phyloP scores from a whole-genome alignment of 192 early-diverging fungal genomes.

The Coemansia sp. region DNA sequence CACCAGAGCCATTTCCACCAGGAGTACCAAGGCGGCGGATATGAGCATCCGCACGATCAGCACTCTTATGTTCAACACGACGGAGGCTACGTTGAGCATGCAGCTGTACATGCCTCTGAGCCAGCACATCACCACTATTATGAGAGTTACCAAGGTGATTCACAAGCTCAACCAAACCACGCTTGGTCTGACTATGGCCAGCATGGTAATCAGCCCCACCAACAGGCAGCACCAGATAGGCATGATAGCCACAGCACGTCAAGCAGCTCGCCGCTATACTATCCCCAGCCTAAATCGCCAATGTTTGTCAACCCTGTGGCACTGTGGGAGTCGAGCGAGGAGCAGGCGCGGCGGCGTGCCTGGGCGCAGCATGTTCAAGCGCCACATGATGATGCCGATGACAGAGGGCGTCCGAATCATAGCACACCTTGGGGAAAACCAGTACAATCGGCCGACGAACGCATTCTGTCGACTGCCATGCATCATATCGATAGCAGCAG shows the following conservation, averaged over 20 bases:
- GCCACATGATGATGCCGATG: not conserved
- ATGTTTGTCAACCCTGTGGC: conserved; percentile 53
- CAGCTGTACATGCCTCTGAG: not conserved
- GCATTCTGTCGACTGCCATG: conserved; percentile 22
- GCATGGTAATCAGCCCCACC: not conserved
- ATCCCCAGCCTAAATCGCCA: conserved; percentile 49
- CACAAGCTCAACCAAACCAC: too few relatives aligned
- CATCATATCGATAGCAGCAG: conserved; percentile 48
- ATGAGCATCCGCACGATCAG: not conserved
- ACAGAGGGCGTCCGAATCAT: not conserved
- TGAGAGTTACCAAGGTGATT: not conserved
- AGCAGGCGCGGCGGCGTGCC: conserved; percentile 43
- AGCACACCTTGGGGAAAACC: not conserved
- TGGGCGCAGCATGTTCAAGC: conserved; percentile 40
- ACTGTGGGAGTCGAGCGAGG: conserved; percentile 50
- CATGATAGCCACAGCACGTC: conserved; percentile 19
- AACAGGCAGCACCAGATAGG: conserved; percentile 3
- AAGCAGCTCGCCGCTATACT: conserved; percentile 37
- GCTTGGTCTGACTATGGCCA: not conserved
- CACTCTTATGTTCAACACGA: not conserved
- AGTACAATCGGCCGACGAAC: conserved; percentile 7
- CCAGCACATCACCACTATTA: not conserved
- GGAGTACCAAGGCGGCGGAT: not conserved
- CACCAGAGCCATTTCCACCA: not conserved
- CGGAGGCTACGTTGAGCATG: not conserved